Base-by-base conservation (phyloP, 345 rosid genomes). In the Hevea brasiliensis region DNA sequence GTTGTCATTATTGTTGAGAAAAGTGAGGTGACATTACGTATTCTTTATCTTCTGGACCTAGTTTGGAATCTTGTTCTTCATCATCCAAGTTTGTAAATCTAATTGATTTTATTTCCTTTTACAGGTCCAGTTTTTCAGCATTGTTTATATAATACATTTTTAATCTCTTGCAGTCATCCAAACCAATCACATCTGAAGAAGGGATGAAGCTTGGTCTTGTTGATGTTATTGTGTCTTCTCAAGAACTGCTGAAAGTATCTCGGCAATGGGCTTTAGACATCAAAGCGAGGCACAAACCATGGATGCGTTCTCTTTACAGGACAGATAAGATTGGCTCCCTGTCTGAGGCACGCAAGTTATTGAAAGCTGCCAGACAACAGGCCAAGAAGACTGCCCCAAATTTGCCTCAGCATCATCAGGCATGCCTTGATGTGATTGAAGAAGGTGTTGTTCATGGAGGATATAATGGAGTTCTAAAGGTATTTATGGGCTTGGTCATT, bases 381-480 rank as follows among this genome's bases (percentile, higher is more conserved):
- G 94, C 92, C 68, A 92, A 82, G 87, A 89, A 84, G 85, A 80
- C 82, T 77, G 94, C 98, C 47, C 87, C 86, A 71, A 88, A 94
- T 86, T 79, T 90, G 90, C 98, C 97, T 68, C 98, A 94, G 84
- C 97, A 90, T 81, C 91, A 73, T 81, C 91, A 73, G 65, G 97
- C 81, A 72, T 86, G 89, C 80, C 88, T 94, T 83, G 94, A 92
- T 80, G 94, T 90, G 67, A 92, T 94, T 45, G 98, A 94, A 85
- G 97, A 88, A 51, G 98, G 98, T 70, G 77, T 94, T 67, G 41
- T 88, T 76, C 97, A 94, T 84, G 98, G 98, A 80, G 98, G 98
- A 77, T 90, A 94, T 67, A 85, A 40, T 72, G 98, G 98, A 44
- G 89, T 92, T 82, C 85, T 94, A 13, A 84, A 88, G 98, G 98